Percentiles rank a stretch among this genome's conserved stretches.
Conservation (phyloP, 495 filamentous ascomycete species). For the Annulohypoxylon moriforme region DNA sequence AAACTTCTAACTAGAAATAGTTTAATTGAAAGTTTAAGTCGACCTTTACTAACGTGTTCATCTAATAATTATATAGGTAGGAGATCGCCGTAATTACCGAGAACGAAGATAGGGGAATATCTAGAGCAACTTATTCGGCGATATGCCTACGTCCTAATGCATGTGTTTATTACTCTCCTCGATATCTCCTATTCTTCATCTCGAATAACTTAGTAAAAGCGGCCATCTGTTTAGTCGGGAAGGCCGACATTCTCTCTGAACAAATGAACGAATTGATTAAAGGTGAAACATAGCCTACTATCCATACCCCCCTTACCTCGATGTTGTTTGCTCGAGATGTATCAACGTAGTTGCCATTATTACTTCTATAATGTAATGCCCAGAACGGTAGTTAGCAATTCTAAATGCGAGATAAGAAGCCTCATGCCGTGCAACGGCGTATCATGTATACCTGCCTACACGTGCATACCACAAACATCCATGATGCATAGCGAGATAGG, state of each 20-base stretch:
- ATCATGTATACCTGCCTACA: not conserved
- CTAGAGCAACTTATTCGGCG: no score
- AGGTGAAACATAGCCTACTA: not conserved
- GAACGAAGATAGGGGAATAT: no score
- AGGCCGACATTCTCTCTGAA: not conserved
- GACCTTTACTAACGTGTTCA: not conserved
- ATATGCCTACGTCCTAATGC: no score
- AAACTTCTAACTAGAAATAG: not conserved
- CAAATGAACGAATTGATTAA: not conserved
- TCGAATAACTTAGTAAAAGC: no score
- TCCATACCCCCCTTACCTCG: not conserved
- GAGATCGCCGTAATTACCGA: no score
- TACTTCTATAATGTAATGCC: not conserved
- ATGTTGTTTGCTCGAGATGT: not conserved
- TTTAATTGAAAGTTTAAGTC: not conserved
- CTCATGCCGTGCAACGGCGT: not conserved
- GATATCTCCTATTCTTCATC: no score
- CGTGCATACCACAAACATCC: not conserved
- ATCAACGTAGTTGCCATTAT: not conserved
- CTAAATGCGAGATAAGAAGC: not conserved
- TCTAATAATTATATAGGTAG: not conserved
- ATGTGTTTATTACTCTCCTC: no score
- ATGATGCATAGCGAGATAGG: not conserved
- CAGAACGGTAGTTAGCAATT: not conserved
- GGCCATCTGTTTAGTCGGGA: no score